phyloP scores from a whole-genome alignment of 2,329 filamentous ascomycete species.

The Sodiomyces alkalinus region DNA sequence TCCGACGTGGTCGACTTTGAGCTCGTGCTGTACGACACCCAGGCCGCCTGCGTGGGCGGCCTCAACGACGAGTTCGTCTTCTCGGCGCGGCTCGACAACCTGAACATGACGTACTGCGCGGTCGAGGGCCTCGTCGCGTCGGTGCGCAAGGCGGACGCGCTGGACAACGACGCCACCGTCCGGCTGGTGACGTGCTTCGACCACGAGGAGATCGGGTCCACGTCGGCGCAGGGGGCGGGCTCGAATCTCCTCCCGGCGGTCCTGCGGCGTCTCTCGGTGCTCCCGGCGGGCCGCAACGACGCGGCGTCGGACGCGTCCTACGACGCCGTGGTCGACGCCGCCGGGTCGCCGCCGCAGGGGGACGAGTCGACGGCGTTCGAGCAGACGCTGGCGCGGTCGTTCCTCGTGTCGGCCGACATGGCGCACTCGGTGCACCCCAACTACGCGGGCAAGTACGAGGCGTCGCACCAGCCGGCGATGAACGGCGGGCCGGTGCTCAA shows the following conservation, averaged over 20 bases:
- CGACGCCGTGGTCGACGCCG: conserved; percentile 33
- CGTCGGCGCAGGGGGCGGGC: conserved; percentile 82
- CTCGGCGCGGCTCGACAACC: conserved; percentile 87
- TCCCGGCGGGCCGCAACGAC: conserved; percentile 43
- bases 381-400: conserved; percentile 79
- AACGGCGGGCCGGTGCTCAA: conserved; percentile 97
- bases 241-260: conserved; percentile 83
- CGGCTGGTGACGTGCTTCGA: conserved; percentile 92
- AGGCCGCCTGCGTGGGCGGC: conserved; percentile 78
- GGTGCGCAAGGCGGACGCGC: conserved; percentile 42
- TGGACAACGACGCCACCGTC: conserved; percentile 67
- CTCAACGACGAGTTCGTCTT: conserved; percentile 91
- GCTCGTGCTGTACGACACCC: conserved; percentile 91
- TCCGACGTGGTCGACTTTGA: conserved; percentile 83
- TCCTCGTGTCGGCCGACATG: conserved; percentile 95
- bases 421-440: conserved; percentile 93
- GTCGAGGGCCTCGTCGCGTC: conserved; percentile 76
- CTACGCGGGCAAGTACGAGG: conserved; percentile 82
- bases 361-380: conserved; percentile 67
- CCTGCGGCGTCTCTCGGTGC: conserved; percentile 68
- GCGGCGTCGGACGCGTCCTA: conserved; percentile 47
- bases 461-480: conserved; percentile 81
- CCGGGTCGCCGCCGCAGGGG: conserved; percentile 44
- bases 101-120: conserved; percentile 92
- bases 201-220: conserved; percentile 92